Evolutionary conservation across 208 protist genomes (phyloP).

Genomic region (Leishmania martiniquensis): DNA sequence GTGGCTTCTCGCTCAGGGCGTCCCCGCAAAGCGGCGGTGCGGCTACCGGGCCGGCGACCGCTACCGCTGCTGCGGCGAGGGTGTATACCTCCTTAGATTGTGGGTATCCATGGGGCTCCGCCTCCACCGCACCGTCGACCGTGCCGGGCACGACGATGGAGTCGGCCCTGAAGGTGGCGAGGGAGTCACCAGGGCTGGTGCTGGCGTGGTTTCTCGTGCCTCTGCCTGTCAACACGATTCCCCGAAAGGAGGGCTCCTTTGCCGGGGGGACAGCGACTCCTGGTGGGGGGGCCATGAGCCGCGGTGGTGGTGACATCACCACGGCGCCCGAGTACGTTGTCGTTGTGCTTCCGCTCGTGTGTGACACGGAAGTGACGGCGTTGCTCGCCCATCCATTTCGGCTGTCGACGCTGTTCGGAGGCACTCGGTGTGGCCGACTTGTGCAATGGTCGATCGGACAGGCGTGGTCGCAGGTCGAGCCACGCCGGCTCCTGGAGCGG

Average conservation of each 20-base stretch:
- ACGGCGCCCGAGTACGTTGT: slow-evolving; percentile 28
- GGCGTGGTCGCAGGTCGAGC: slow-evolving; percentile 31
- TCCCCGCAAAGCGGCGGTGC: not conserved
- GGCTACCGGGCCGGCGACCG: not conserved
- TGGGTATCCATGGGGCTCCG: slow-evolving; percentile 45
- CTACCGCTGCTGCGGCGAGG: slow-evolving; percentile 12
- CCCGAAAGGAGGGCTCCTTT: slow-evolving; percentile 26
- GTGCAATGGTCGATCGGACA: slow-evolving; percentile 46
- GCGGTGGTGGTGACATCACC: not conserved
- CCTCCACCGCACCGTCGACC: slow-evolving; percentile 8
- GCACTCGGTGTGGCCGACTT: slow-evolving; percentile 53
- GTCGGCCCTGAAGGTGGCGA: slow-evolving; percentile 17
- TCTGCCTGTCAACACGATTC: slow-evolving; percentile 5
- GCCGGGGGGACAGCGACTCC: slow-evolving; percentile 8
- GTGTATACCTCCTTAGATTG: slow-evolving; percentile 25
- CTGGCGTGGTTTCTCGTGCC: slow-evolving; percentile 55
- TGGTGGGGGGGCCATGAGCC: not conserved
- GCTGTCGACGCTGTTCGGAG: slow-evolving; percentile 43
- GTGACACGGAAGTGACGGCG: slow-evolving; percentile 53
- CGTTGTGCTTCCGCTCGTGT: slow-evolving; percentile 56
- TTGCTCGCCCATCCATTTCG: slow-evolving; percentile 47
- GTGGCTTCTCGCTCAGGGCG: not conserved
- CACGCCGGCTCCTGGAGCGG: slow-evolving; percentile 36
- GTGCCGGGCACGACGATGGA: slow-evolving; percentile 22
- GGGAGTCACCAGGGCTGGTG: slow-evolving; percentile 42